These are phyloP conservation scores for Talaromyces sp. DNA, from an alignment of 2,329 filamentous ascomycete species.

Conservation along the genomic window DNA sequence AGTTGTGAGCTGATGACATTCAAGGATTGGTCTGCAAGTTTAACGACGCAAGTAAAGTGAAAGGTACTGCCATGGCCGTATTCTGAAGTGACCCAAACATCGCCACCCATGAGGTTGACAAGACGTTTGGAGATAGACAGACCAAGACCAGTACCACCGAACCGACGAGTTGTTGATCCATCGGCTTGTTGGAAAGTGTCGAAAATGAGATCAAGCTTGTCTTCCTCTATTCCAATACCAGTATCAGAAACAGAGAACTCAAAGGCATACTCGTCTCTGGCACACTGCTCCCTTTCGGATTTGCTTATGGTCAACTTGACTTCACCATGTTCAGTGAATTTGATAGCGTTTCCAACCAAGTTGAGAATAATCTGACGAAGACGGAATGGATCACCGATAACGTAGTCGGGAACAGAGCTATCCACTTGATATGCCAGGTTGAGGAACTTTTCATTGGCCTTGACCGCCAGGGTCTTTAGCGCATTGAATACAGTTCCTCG, in stretches of 20 bases:
- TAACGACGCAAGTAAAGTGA: conserved; percentile 87
- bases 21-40: conserved; percentile 72
- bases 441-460: conserved; percentile 91
- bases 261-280: conserved; percentile 75
- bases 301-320: conserved; percentile 81
- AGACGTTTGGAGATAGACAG: conserved; percentile 92
- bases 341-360: conserved; percentile 92
- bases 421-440: conserved; percentile 88
- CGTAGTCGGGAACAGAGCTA: conserved; percentile 84
- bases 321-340: conserved; percentile 91
- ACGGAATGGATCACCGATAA: conserved; percentile 90
- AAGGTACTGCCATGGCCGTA: conserved; percentile 86
- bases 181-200: conserved; percentile 97
- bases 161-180: conserved; percentile 89
- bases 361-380: conserved; percentile 92
- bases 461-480: conserved; percentile 87
- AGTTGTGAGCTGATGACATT: conserved; percentile 69
- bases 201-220: conserved; percentile 93
- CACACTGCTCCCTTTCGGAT: conserved; percentile 57
- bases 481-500: conserved; percentile 92
- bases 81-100: conserved; percentile 88
- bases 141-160: conserved; percentile 86
- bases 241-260: conserved; percentile 92
- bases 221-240: conserved; percentile 86
- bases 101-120: conserved; percentile 90